Evolutionary conservation across 2,329 filamentous ascomycete genomes (phyloP).

Genomic region (Cytospora piceae): DNA sequence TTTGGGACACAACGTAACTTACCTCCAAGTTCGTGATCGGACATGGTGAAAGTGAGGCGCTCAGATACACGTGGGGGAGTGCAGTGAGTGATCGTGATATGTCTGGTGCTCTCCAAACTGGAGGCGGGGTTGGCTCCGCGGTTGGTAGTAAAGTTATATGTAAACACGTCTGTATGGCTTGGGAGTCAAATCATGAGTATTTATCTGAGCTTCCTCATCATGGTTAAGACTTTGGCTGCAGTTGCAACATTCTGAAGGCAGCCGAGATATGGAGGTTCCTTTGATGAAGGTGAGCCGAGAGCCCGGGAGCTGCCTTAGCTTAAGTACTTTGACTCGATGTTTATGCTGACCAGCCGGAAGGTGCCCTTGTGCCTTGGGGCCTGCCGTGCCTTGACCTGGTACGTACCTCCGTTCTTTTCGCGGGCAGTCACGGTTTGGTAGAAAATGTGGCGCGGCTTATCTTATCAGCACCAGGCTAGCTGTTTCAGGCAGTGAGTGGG

Average conservation of each 20-base stretch:
- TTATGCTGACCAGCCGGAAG: neutral
- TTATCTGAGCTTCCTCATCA: slow-evolving; percentile 18
- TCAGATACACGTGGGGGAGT: neutral
- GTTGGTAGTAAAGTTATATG: neutral
- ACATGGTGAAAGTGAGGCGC: slow-evolving; percentile 50
- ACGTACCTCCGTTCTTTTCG: neutral
- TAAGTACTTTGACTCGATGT: slow-evolving; percentile 31
- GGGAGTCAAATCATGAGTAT: slow-evolving; percentile 11
- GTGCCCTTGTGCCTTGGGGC: neutral
- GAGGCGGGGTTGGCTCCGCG: neutral
- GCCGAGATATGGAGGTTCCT: slow-evolving; percentile 7
- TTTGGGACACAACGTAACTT: slow-evolving; percentile 38
- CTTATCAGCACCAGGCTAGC: slow-evolving; percentile 2
- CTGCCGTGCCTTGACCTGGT: too few species aligned
- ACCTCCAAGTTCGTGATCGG: slow-evolving; percentile 69
- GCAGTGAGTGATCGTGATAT: neutral
- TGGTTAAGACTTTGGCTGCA: slow-evolving; percentile 14
- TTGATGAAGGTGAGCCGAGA: slow-evolving; percentile 15
- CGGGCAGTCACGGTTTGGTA: slow-evolving; percentile 10
- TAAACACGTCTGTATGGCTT: neutral
- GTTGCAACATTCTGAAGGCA: slow-evolving; percentile 18
- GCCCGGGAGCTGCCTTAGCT: slow-evolving; percentile 23
- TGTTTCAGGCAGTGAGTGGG: slow-evolving; percentile 12
- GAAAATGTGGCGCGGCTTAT: slow-evolving; percentile 13
- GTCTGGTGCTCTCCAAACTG: neutral